These are phyloP conservation scores for Talaromyces rugulosus DNA, from an alignment of 2,329 filamentous ascomycete genomes.

Conservation along the genomic window DNA sequence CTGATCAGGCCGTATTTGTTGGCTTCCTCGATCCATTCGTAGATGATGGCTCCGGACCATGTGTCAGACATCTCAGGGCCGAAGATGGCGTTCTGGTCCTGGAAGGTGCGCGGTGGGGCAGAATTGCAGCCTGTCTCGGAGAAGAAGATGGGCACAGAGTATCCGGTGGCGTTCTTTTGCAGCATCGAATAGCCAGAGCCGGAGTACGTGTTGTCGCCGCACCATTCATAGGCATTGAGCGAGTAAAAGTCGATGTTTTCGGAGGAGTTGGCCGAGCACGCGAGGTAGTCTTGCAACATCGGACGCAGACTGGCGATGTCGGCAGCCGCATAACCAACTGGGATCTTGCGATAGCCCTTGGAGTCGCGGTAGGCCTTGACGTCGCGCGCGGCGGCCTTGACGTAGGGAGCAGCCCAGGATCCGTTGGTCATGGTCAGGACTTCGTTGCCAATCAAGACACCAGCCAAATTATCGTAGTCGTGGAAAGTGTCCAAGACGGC, in stretches of 20 bases:
- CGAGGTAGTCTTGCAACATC: constrained; percentile 69
- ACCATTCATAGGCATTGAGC: constrained; percentile 83
- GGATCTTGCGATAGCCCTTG: constrained; percentile 75
- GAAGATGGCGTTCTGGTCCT: constrained; percentile 73
- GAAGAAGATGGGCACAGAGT: constrained; percentile 83
- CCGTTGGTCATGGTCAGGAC: constrained; percentile 55
- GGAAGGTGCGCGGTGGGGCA: constrained; percentile 39
- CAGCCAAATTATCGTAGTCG: constrained; percentile 72
- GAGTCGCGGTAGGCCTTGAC: constrained; percentile 74
- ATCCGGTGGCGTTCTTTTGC: constrained; percentile 62
- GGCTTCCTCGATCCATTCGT: constrained; percentile 83
- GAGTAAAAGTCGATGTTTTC: constrained; percentile 79
- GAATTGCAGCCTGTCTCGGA: constrained; percentile 82
- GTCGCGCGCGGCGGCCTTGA: constrained; percentile 77
- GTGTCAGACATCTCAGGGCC: constrained; percentile 65
- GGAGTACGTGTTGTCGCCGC: constrained; percentile 54
- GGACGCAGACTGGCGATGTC: constrained; percentile 69
- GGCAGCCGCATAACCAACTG: constrained; percentile 81
- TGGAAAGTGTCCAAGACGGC: constrained; percentile 74
- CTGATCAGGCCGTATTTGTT: constrained; percentile 79
- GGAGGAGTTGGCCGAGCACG: constrained; percentile 64
- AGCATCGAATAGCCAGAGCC: constrained; percentile 67
- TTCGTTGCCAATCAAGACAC: constrained; percentile 86
- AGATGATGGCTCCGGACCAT: constrained; percentile 76
- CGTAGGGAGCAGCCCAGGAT: constrained; percentile 68